Base-by-base conservation (phyloP, 2,329 filamentous ascomycete species). In the Teratosphaeriaceae sp. region DNA sequence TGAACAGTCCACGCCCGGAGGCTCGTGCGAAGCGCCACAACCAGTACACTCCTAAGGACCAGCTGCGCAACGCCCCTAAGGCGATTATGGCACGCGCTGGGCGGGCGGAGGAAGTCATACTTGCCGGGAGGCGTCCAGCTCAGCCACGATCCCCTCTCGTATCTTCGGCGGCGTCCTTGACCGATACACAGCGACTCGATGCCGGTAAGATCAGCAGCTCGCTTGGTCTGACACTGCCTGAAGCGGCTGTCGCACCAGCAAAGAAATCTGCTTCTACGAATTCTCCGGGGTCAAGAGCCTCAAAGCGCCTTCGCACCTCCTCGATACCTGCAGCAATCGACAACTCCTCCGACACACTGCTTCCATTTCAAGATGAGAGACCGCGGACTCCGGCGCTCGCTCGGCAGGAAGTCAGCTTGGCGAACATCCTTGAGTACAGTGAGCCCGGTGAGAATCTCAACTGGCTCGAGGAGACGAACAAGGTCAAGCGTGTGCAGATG, bases 401-500 rank as follows among this genome's bases (percentile, higher is more conserved):
- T 27, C 24, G 8, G 24, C 24, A 27, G 8, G 24, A n/a, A n/a
- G n/a, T n/a, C n/a, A n/a, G n/a, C n/a, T 27, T 27, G 13, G 40
- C 35, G 15, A 36, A 39, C 35, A 39, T 46, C 22, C 18, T n/a
- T 13, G 15, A 18, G 26, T 46, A 46, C 16, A 43, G 34, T 26
- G 29, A 20, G 16, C 33, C 39, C 11, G 40, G 30, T 21, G 44
- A 46, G 35, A 21, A 40, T 31, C 27, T 46, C 6, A 27, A 46
- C 35, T 46, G 44, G 44, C 34, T 29, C 6, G 24, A 38, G 12
- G 21, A 13, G 7, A 21, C 21, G 15, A 16, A 29, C 18, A 23
- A 20, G 21, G 16, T 29, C 9, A 29, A 37, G 13, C 43, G 43
- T 12, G 12, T n/a, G 29, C 12, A 30, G 12, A 29, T 45, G 38